These are phyloP conservation scores for Phyllosticta paracitricarpa DNA, from an alignment of 2,329 filamentous ascomycete genomes.

Conservation along the genomic window DNA sequence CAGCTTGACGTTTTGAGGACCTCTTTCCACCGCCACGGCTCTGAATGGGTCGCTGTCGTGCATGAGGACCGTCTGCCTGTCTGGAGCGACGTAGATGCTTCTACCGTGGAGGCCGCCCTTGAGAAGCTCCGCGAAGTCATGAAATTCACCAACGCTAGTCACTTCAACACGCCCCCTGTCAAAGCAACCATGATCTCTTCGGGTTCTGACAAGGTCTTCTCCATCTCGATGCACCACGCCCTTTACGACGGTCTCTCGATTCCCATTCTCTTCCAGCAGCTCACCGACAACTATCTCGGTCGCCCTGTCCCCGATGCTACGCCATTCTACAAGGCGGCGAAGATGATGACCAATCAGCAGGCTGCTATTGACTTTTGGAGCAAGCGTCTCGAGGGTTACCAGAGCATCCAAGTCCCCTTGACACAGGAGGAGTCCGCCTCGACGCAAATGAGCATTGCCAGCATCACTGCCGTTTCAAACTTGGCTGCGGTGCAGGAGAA, in stretches of 20 bases:
- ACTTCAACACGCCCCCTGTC: conserved; percentile 15
- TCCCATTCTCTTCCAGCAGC: conserved; percentile 24
- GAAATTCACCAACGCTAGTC: conserved; percentile 28
- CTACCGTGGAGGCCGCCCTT: conserved; percentile 35
- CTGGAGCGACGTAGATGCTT: conserved; percentile 23
- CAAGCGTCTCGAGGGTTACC: conserved; percentile 32
- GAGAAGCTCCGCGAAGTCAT: conserved; percentile 44
- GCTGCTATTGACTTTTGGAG: conserved; percentile 40
- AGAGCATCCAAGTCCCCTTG: conserved; percentile 23
- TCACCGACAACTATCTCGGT: conserved; percentile 19
- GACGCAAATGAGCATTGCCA: conserved; percentile 30
- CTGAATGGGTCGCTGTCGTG: conserved; percentile 31
- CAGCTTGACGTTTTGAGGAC: conserved; percentile 31
- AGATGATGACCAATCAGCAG: conserved; percentile 33
- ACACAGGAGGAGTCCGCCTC: background rate
- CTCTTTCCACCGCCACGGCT: conserved; percentile 38
- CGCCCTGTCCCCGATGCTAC: conserved; percentile 2
- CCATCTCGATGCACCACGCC: conserved; percentile 42
- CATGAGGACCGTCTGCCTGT: conserved; percentile 37
- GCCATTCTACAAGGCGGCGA: conserved; percentile 34
- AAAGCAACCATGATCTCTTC: conserved; percentile 7
- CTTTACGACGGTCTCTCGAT: conserved; percentile 29
- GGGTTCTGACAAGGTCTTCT: conserved; percentile 42
- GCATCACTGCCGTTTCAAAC: conserved; percentile 37
- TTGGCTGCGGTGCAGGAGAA: background rate